Base-by-base conservation (phyloP, 139 green algal species). In the Edaphochlamys debaryana region DNA sequence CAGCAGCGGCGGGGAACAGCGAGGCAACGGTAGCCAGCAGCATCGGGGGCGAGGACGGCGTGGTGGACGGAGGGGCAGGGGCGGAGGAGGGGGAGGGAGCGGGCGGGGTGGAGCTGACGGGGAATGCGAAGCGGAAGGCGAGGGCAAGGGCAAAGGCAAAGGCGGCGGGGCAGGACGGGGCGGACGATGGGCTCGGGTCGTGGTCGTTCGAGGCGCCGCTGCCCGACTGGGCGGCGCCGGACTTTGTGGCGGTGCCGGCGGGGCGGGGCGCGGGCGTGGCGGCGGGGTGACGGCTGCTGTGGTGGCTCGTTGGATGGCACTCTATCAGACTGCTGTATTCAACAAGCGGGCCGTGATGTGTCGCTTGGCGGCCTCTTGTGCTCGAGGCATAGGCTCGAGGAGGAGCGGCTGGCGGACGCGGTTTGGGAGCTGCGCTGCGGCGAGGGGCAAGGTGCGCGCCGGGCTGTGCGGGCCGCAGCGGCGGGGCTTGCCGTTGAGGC, bases 161-260 rank as follows among this genome's bases (percentile, higher is more conserved):
- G 52, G 54, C 36, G 56, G 66, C 13, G 79, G 79, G 36, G 70
- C 66, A 22, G 74, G 85, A 22, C 9, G 50, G 20, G 8, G 50
- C 20, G 23, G 50, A 4, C 20, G 50, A 22, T 17, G 50, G 20
- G 50, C 20, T 2, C 25, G 50, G 9, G 50, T 58, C 56, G 17
- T 96, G 91, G 89, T 84, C 73, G 1, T 97, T 95, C 58, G 63
- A 79, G 0, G 86, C 89, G n/a, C 81, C 90, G n/a, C 69, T 87
- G 79, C 94, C 94, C 4, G 85, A 68, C 2, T 97, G 94, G 94
- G 94, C 92, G 36, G 29, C 79, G 9, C 41, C 79, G 1, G 80
- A 56, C 2, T 93, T 64, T 11, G 67, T 89, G 67, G 69, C 84
- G 60, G 69, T 74, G 50, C 78, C 64, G 34, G 78, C 78, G 45